Percentiles rank a stretch among this genome's conserved stretches.
Conservation (phyloP, 1,139 yeast genomes). For the Protomyces lactucae-debilis region DNA sequence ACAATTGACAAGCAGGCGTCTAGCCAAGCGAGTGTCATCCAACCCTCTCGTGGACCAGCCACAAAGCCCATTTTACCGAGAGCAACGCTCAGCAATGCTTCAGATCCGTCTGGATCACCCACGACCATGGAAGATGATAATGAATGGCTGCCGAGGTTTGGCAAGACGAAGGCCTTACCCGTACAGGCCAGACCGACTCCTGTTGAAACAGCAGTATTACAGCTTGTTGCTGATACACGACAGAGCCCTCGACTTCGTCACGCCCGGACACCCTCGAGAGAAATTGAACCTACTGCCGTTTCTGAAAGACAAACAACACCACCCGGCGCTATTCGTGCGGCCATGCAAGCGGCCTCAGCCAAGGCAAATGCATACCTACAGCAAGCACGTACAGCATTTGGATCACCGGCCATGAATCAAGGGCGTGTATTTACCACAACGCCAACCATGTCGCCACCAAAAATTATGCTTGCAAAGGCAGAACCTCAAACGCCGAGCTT, state of each 20-base stretch:
- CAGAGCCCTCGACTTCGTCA: too few relatives aligned
- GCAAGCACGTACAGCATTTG: conserved; percentile 24
- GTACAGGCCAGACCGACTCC: not conserved
- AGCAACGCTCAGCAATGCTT: not conserved
- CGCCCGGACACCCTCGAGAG: not conserved
- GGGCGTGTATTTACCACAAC: conserved; percentile 14
- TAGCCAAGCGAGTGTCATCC: not conserved
- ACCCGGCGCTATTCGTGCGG: conserved; percentile 10
- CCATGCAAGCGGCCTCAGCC: conserved; percentile 25
- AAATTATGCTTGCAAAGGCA: not conserved
- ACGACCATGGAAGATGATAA: not conserved
- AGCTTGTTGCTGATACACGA: not conserved
- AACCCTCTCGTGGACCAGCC: not conserved
- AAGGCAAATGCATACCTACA: conserved; percentile 19
- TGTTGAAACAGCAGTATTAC: not conserved
- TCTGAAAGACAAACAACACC: not conserved
- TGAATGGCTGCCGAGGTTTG: not conserved
- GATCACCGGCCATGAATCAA: conserved; percentile 17
- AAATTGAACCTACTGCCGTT: not conserved
- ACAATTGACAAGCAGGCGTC: not conserved
- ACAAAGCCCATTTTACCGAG: not conserved
- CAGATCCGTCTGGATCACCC: not conserved
- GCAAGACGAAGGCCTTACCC: not conserved
- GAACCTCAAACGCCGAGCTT: conserved; percentile 20
- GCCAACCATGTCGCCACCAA: conserved; percentile 7